Evolutionary conservation across 805 yeast species (phyloP).

Genomic region (Lipomyces yamanashiensis): DNA sequence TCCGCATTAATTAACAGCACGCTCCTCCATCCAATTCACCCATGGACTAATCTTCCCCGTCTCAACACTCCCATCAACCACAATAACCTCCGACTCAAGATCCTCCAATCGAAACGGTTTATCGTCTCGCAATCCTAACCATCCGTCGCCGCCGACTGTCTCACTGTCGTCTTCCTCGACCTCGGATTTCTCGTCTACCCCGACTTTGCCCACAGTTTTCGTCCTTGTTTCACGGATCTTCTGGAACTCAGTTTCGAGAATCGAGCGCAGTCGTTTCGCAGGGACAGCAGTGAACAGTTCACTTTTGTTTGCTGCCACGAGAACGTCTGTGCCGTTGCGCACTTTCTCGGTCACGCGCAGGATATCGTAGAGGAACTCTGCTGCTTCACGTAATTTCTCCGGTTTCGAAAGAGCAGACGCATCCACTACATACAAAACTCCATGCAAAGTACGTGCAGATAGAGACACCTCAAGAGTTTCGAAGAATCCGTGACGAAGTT

Average conservation of each 20-base stretch:
- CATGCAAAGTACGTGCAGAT: conserved; percentile 54
- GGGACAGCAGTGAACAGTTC: conserved; percentile 87
- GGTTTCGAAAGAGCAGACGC: conserved; percentile 51
- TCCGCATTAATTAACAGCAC: conserved; percentile 57
- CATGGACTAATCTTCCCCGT: conserved; percentile 61
- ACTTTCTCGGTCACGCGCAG: conserved; percentile 61
- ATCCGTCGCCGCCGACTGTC: conserved; percentile 11
- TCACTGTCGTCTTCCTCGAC: conserved; percentile 11
- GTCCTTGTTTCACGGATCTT: conserved; percentile 56
- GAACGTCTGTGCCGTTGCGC: conserved; percentile 63
- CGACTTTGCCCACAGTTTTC: conserved; percentile 52
- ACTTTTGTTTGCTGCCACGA: conserved; percentile 81
- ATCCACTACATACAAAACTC: conserved; percentile 79
- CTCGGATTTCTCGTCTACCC: conserved; percentile 15
- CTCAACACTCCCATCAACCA: conserved; percentile 72
- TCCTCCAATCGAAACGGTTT: conserved; percentile 24
- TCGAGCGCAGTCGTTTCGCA: conserved; percentile 58
- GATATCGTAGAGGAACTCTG: conserved; percentile 31
- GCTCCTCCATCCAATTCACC: conserved; percentile 80
- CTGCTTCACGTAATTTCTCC: conserved; percentile 36
- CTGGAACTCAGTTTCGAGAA: conserved; percentile 68
- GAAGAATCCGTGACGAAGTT: conserved; percentile 62
- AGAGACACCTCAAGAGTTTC: conserved; percentile 53
- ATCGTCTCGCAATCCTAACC: conserved; percentile 24
- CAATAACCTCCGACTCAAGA: conserved; percentile 34